Percentiles rank a stretch among this genome's conserved stretches.
Conservation (phyloP, 2,329 filamentous ascomycete species). For the Fusarium dlaminii region DNA sequence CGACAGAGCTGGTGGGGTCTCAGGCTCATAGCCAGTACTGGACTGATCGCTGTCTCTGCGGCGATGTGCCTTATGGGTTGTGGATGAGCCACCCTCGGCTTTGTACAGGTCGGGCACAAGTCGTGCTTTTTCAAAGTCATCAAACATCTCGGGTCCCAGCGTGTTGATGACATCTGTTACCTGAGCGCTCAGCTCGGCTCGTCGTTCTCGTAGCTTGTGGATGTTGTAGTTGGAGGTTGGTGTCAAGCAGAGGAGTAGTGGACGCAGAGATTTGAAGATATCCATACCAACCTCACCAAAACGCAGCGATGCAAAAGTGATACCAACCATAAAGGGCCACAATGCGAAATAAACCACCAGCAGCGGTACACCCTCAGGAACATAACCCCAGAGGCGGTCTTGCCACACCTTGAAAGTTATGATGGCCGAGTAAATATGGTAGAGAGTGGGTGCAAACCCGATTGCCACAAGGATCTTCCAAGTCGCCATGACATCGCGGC, state of each 20-base stretch:
- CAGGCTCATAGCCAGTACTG: conserved; percentile 49
- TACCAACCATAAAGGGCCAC: conserved; percentile 82
- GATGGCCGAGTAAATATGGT: conserved; percentile 80
- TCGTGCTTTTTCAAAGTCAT: conserved; percentile 87
- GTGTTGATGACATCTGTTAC: conserved; percentile 95
- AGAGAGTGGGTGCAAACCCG: conserved; percentile 82
- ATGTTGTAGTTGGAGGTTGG: conserved; percentile 87
- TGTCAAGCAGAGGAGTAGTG: conserved; percentile 84
- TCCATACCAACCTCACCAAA: conserved; percentile 99
- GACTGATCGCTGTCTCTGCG: conserved; percentile 62
- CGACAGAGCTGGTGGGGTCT: conserved; percentile 53
- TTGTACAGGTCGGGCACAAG: conserved; percentile 68
- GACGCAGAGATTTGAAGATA: conserved; percentile 92
- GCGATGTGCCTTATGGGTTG: conserved; percentile 38
- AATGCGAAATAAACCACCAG: conserved; percentile 80
- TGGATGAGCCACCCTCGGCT: conserved; percentile 45
- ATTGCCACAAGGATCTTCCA: conserved; percentile 94
- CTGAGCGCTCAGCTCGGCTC: conserved; percentile 78
- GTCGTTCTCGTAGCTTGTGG: conserved; percentile 76
- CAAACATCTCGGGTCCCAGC: conserved; percentile 93
- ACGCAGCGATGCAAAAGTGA: conserved; percentile 91
- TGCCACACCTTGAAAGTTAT: conserved; percentile 81
- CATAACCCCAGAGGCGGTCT: conserved; percentile 83
- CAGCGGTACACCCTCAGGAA: conserved; percentile 82
- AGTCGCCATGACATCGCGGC: conserved; percentile 88